Base-by-base conservation (phyloP, 371 early-diverging fungal genomes). In the Zopfochytrium polystomum region DNA sequence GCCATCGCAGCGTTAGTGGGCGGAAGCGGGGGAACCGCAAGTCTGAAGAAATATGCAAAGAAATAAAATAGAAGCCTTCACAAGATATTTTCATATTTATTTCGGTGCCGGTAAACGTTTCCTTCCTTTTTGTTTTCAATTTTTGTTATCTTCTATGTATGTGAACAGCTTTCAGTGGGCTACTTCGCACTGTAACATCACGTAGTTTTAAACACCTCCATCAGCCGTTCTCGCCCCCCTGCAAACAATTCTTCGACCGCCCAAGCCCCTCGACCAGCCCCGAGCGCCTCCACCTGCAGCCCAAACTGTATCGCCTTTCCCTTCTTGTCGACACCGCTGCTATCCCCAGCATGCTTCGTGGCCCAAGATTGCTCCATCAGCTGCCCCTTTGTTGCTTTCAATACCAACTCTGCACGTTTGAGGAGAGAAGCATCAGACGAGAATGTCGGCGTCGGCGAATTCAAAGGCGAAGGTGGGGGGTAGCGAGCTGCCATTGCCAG, bases 381-480 rank as follows among this genome's bases (percentile, higher is more conserved):
- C 51, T 77, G 78, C 0, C 84, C 85, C 58, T 85, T 84, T 42
- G 84, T 79, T 51, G 76, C 77, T 58, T 85, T 87, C 66, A 86
- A 71, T 5, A 85, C 77, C 11, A 76, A 65, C 58, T 87, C 85
- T 13, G 80, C 77, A 13, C 85, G 79, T 53, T 78, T 76, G 47
- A 67, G 66, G 2, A 85, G 52, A 71, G 78, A 72, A 4, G 56
- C 57, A 2, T 42, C n/a, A 18, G 23, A 27, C 22, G 20, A 20
- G 22, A 11, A 23, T 20, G 29, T 15, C 7, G 18, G n/a, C n/a
- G 18, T 52, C 30, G 18, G 31, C 52, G 20, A 0, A 32, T n/a
- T 26, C 18, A 15, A 44, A n/a, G 25, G 65, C 38, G n/a, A n/a
- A n/a, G n/a, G n/a, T n/a, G n/a, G n/a, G n/a, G 22, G 18, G 32